Percentiles rank a stretch among this genome's conserved stretches.
Conservation (phyloP, 2,329 filamentous ascomycete species). For the Stachybotrys chartarum region DNA sequence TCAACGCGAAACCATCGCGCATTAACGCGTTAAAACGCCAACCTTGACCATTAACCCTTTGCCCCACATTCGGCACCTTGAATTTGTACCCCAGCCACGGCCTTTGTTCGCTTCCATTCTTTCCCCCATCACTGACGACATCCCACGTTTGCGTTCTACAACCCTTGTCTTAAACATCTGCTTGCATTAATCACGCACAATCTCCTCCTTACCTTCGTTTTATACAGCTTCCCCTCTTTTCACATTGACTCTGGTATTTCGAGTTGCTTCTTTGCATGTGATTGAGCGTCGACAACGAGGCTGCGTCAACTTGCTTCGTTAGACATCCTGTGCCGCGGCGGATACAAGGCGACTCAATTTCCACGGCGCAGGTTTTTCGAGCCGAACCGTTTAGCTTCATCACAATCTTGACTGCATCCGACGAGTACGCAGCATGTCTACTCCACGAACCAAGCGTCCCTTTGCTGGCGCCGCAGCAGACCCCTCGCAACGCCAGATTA, state of each 20-base stretch:
- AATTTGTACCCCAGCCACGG: neutral
- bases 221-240: neutral
- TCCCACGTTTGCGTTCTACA: neutral
- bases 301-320: neutral
- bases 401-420: neutral
- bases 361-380: too few relatives aligned
- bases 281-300: neutral
- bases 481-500: slow-evolving; percentile 54
- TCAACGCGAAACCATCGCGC: neutral
- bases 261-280: neutral
- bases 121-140: neutral
- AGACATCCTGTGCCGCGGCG: too few relatives aligned
- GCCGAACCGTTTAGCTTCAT: too few relatives aligned
- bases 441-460: slow-evolving; percentile 50
- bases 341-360: too few relatives aligned
- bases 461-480: slow-evolving; percentile 54
- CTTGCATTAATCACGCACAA: neutral
- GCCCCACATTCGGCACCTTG: neutral
- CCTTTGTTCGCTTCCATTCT: neutral
- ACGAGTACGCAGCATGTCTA: slow-evolving; percentile 35
- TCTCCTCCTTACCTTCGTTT: neutral
- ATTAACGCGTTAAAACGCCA: neutral
- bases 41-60: neutral
- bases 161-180: neutral
- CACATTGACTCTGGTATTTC: neutral